These are phyloP conservation scores for Nicotiana otophora DNA, from an alignment of 257 asterid genomes.

Conservation along the genomic window DNA sequence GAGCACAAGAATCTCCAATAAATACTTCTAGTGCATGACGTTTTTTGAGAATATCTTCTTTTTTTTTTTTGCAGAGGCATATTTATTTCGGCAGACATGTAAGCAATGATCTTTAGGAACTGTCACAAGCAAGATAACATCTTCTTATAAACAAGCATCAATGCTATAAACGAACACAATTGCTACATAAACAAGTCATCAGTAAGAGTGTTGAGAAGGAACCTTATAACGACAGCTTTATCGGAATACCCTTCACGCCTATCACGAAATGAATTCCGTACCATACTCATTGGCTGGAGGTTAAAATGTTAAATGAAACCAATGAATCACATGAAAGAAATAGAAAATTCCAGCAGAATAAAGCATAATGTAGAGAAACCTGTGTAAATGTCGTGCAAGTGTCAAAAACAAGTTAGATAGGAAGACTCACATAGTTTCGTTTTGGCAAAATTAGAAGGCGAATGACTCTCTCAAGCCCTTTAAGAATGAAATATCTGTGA, in stretches of 20 bases:
- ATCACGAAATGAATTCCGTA: conserved; percentile 82
- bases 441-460: conserved; percentile 84
- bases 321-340: conserved; percentile 8
- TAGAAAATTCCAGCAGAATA: neutral
- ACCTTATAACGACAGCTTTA: conserved; percentile 95
- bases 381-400: neutral
- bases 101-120: neutral
- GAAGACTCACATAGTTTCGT: conserved; percentile 59
- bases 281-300: conserved; percentile 76
- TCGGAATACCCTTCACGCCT: conserved; percentile 87
- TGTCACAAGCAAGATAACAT: neutral
- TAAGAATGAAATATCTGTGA: conserved; percentile 80
- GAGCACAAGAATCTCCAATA: conserved; percentile 2
- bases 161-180: neutral
- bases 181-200: neutral
- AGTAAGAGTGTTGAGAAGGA: conserved; percentile 11
- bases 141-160: neutral
- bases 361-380: neutral
- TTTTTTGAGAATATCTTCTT: neutral
- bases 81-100: neutral
- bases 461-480: conserved; percentile 90
- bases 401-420: neutral
- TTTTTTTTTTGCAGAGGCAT: neutral
- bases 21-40: neutral
- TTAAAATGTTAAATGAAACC: conserved; percentile 15